These are phyloP conservation scores for Parascedosporium putredinis DNA, from an alignment of 2,329 filamentous ascomycete genomes.

Conservation along the genomic window DNA sequence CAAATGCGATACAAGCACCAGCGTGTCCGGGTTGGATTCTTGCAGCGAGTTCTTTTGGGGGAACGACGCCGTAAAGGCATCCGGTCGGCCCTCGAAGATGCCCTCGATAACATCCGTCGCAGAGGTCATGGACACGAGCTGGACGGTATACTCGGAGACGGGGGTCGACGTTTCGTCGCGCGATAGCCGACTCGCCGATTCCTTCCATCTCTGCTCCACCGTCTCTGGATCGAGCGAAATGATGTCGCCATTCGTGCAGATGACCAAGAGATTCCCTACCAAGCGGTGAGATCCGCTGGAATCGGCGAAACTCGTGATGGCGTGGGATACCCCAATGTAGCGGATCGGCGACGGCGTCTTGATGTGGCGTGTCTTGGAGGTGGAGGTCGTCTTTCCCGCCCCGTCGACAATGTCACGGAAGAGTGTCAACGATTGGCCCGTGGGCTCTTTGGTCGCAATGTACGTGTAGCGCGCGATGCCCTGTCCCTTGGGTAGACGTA, in stretches of 20 bases:
- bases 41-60: constrained; percentile 4
- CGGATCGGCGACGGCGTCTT: constrained; percentile 10
- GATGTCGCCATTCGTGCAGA: constrained; percentile 52
- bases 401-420: constrained; percentile 47
- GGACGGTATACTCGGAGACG: constrained; percentile 30
- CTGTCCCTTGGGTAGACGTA: constrained; percentile 34
- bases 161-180: constrained; percentile 27
- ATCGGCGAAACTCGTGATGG: neutral
- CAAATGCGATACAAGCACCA: constrained; percentile 29
- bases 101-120: constrained; percentile 41
- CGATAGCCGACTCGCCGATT: constrained; percentile 29
- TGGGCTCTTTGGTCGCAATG: constrained; percentile 40
- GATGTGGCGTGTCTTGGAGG: constrained; percentile 26
- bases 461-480: constrained; percentile 51
- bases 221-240: constrained; percentile 49
- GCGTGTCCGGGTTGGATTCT: constrained; percentile 34
- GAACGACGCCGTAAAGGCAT: constrained; percentile 19
- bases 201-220: constrained; percentile 36
- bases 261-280: constrained; percentile 32
- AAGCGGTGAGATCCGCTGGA: constrained; percentile 6
- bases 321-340: constrained; percentile 3
- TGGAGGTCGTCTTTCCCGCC: constrained; percentile 41
- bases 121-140: constrained; percentile 35
- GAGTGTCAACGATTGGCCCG: constrained; percentile 41
- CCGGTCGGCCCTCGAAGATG: constrained; percentile 43